Conservation (phyloP, 805 yeast species). For the Kodamaea leandrae region DNA sequence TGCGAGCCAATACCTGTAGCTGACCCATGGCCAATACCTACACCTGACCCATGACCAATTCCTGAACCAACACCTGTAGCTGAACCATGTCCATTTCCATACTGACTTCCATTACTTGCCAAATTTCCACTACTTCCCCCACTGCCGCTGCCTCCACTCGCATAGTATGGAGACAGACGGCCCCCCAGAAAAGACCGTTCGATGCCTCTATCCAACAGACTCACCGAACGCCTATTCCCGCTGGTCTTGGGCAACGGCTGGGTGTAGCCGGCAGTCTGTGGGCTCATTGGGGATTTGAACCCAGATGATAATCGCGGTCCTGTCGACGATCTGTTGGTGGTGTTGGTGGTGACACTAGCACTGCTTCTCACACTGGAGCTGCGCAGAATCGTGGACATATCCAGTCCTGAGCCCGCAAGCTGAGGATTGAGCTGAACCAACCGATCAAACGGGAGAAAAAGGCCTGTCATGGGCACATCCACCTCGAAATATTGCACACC, state of each 20-base stretch:
- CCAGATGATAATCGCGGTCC: slow-evolving; percentile 6
- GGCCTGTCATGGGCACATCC: slow-evolving; percentile 61
- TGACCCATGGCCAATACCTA: too few relatives aligned
- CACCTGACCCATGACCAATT: too few relatives aligned
- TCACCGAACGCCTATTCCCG: neutral
- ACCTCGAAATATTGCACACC: slow-evolving; percentile 72
- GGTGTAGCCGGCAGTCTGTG: neutral
- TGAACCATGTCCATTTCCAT: too few relatives aligned
- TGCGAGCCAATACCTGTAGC: too few relatives aligned
- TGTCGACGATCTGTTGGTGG: slow-evolving; percentile 4
- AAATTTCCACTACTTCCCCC: too few relatives aligned
- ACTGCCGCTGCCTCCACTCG: too few relatives aligned
- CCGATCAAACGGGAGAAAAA: slow-evolving; percentile 64
- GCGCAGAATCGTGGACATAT: too few relatives aligned
- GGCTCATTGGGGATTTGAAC: slow-evolving; percentile 12
- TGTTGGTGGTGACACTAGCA: neutral
- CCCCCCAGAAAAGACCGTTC: too few relatives aligned
- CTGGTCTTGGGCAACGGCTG: neutral
- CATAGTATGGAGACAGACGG: too few relatives aligned
- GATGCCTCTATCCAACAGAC: too few relatives aligned
- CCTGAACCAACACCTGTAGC: too few relatives aligned
- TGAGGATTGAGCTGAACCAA: slow-evolving; percentile 35
- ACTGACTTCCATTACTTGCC: too few relatives aligned
- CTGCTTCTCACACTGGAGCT: neutral
- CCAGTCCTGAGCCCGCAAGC: slow-evolving; percentile 11